Percentiles rank a stretch among this genome's conserved stretches.
Conservation (phyloP, 768 basidiomycete species). For the Solioccasus polychromus region DNA sequence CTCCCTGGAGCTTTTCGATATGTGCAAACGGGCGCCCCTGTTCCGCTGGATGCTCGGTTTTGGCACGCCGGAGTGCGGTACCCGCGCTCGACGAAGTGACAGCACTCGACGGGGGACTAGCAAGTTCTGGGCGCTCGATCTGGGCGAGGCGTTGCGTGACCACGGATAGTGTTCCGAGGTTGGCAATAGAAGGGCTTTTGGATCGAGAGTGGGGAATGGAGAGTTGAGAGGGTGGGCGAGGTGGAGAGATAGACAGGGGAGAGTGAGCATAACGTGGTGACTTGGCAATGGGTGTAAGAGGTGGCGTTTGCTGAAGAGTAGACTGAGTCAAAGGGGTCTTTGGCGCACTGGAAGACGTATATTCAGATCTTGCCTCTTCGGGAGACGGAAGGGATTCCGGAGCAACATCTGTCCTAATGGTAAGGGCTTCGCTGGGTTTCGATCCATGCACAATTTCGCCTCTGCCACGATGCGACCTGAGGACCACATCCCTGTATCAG, state of each 20-base stretch:
- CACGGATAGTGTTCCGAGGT: constrained; percentile 58
- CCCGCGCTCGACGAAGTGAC: constrained; percentile 22
- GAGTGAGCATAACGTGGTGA: constrained; percentile 21
- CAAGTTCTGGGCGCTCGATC: constrained; percentile 39
- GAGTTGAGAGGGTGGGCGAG: constrained; percentile 24
- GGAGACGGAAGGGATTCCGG: constrained; percentile 10
- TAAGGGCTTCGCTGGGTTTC: constrained; percentile 4
- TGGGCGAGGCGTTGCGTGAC: constrained; percentile 66
- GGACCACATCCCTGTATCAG: no score
- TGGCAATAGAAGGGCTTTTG: constrained; percentile 59
- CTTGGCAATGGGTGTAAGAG: constrained; percentile 28
- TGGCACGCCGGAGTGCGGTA: constrained; percentile 25
- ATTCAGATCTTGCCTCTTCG: constrained; percentile 25
- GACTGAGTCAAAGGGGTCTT: constrained; percentile 5
- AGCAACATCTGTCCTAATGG: constrained; percentile 17
- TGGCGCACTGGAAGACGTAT: constrained; percentile 23
- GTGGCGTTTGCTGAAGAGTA: constrained; percentile 1
- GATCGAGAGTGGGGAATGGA: constrained; percentile 28
- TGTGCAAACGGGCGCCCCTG: constrained; percentile 18
- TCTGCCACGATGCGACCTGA: constrained; percentile 3
- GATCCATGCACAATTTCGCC: background rate
- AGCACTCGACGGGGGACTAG: constrained; percentile 17
- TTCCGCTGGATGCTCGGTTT: constrained; percentile 9
- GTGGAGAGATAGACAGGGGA: constrained; percentile 20
- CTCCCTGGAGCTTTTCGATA: constrained; percentile 25